Evolutionary conservation across 495 filamentous ascomycete species (phyloP).

Genomic region (Delitschia confertaspora): DNA sequence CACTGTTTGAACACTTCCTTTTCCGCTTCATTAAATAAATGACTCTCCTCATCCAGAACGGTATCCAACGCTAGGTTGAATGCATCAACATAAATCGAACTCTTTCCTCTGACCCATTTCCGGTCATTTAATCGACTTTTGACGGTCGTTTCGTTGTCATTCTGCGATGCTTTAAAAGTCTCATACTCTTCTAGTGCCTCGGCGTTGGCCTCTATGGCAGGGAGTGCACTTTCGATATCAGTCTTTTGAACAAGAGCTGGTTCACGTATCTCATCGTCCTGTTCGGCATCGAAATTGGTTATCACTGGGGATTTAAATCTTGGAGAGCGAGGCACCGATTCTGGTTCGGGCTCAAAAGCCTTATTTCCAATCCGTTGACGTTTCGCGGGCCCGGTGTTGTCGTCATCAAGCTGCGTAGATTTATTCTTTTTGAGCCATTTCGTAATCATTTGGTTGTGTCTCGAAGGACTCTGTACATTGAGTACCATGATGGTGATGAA

Average conservation of each 20-base stretch:
- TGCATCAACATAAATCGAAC: constrained; percentile 93
- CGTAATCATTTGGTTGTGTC: constrained; percentile 36
- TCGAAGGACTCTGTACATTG: constrained; percentile 29
- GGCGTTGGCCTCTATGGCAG: constrained; percentile 54
- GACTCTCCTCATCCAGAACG: constrained; percentile 79
- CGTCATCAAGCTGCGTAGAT: constrained; percentile 31
- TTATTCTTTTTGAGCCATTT: constrained; percentile 28
- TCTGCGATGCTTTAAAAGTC: constrained; percentile 41
- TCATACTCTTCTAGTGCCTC: constrained; percentile 79
- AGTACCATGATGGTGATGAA: constrained; percentile 29
- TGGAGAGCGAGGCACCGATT: constrained; percentile 1
- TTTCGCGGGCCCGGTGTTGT: constrained; percentile 28
- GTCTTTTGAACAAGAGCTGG: constrained; percentile 43
- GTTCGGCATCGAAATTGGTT: constrained; percentile 32
- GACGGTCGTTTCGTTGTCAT: constrained; percentile 27
- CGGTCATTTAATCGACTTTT: constrained; percentile 45
- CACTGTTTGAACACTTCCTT: constrained; percentile 68
- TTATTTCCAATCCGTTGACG: constrained; percentile 21
- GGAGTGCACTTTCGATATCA: constrained; percentile 69
- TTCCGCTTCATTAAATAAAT: constrained; percentile 78
- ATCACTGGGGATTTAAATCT: constrained; percentile 16
- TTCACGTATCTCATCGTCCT: constrained; percentile 22
- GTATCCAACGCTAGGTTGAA: constrained; percentile 91
- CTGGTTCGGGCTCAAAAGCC: constrained; percentile 3
- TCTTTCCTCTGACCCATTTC: constrained; percentile 55